Evolutionary conservation across 2,329 filamentous ascomycete species (phyloP).

Genomic region (Fusarium pseudograminearum): DNA sequence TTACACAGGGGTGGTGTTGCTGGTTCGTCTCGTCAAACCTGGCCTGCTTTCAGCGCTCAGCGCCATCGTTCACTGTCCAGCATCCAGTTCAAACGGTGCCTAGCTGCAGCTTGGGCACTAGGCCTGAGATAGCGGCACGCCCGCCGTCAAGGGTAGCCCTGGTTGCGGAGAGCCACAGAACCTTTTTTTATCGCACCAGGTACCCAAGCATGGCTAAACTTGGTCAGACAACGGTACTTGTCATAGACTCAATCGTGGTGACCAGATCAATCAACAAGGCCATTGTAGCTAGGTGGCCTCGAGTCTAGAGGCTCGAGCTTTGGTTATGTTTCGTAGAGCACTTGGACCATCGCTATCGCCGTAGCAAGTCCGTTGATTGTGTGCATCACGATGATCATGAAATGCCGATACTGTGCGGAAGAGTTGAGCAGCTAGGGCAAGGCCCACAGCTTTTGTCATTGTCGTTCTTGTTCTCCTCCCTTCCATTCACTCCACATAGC

Average conservation of each 20-base stretch:
- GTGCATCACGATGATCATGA: conserved; percentile 22
- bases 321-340: conserved; percentile 21
- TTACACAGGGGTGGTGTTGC: conserved; percentile 37
- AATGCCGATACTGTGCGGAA: conserved; percentile 42
- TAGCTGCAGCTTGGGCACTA: conserved; percentile 37
- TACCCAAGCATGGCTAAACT: conserved; percentile 36
- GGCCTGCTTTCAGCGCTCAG: conserved; percentile 46
- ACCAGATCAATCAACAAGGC: conserved; percentile 23
- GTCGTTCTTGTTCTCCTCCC: conserved; percentile 48
- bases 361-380: conserved; percentile 19
- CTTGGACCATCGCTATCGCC: conserved; percentile 34
- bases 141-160: conserved; percentile 44
- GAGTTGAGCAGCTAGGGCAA: conserved; percentile 38
- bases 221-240: conserved; percentile 41
- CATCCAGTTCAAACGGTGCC: conserved; percentile 35
- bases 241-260: conserved; percentile 19
- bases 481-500: conserved; percentile 48
- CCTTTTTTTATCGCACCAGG: conserved; percentile 42
- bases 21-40: conserved; percentile 43
- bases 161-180: conserved; percentile 40
- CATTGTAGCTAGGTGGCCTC: conserved; percentile 13
- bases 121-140: conserved; percentile 41
- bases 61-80: conserved; percentile 31
- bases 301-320: conserved; percentile 19
- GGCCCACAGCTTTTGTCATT: conserved; percentile 41